These are phyloP conservation scores for Monosporascus ibericus DNA, from an alignment of 2,329 filamentous ascomycete genomes.

Conservation along the genomic window DNA sequence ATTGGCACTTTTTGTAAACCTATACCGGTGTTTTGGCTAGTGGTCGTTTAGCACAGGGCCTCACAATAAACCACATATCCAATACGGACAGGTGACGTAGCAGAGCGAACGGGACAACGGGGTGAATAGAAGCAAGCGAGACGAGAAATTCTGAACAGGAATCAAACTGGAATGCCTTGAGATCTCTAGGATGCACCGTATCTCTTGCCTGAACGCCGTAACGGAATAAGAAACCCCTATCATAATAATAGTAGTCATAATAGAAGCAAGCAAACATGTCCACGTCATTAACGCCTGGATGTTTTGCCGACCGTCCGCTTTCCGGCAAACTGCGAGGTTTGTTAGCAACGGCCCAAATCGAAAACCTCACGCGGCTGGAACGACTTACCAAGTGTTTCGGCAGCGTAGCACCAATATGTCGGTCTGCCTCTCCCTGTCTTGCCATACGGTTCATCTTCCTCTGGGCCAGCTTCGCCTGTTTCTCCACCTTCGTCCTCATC, in stretches of 20 bases:
- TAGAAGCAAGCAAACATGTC: background rate
- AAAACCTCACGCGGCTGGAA: conserved; percentile 1
- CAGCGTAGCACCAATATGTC: conserved; percentile 74
- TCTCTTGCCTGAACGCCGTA: no score
- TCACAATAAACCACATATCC: no score
- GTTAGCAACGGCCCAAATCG: conserved; percentile 24
- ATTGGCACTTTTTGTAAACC: no score
- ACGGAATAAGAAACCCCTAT: background rate
- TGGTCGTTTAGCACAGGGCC: no score
- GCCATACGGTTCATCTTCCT: conserved; percentile 99
- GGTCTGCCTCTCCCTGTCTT: conserved; percentile 91
- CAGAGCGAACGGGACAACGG: no score
- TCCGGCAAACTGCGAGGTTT: conserved; percentile 60
- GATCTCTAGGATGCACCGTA: no score
- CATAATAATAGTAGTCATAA: background rate
- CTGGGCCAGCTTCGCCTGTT: conserved; percentile 82
- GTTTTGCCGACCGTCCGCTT: conserved; percentile 95
- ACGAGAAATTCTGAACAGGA: no score
- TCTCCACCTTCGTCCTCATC: conserved; percentile 72
- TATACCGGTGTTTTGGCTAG: no score
- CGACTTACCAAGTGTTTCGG: conserved; percentile 83
- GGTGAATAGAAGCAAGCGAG: no score
- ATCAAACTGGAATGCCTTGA: no score
- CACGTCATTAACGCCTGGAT: conserved; percentile 51
- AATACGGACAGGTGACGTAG: no score